These are phyloP conservation scores for Helianthus annuus DNA, from an alignment of 129 eudicot species.

Conservation along the genomic window HanXRQr2.0-SUNRISE NC_035436.2:174729243-174729742, in stretches of 20 bases:
- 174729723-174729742: background rate
- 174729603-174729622: constrained; percentile 27
- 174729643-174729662: constrained; percentile 90
- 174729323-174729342: constrained; percentile 22
- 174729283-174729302: constrained; percentile 17
- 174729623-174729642: constrained; percentile 76
- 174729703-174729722: constrained; percentile 11
- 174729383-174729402: constrained; percentile 24
- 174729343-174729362: constrained; percentile 40
- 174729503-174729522: constrained; percentile 63
- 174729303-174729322: constrained; percentile 21
- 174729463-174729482: constrained; percentile 52
- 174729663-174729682: constrained; percentile 81
- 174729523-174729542: constrained; percentile 71
- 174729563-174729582: background rate
- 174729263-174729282: constrained; percentile 17
- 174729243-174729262: constrained; percentile 23
- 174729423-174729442: constrained; percentile 71
- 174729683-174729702: constrained; percentile 77
- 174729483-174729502: constrained; percentile 72
- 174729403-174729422: constrained; percentile 45
- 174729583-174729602: background rate
- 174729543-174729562: background rate
- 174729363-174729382: constrained; percentile 28
- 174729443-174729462: constrained; percentile 69